Conservation (phyloP, 169 alveolate species). For the Cryptosporidium viatorum region DNA sequence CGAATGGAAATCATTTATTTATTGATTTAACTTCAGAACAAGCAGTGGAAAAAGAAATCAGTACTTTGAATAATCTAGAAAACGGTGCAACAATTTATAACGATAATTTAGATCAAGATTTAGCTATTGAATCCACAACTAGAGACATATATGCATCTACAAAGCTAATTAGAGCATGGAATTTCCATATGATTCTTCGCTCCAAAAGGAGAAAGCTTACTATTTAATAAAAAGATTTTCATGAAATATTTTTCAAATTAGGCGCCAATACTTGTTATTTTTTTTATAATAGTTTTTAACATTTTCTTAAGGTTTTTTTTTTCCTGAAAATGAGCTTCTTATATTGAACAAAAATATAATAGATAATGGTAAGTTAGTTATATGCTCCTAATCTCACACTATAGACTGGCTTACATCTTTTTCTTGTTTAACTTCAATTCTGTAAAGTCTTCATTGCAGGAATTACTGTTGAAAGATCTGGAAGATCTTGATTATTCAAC, state of each 20-base stretch:
- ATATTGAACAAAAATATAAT: not conserved
- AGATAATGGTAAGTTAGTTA: slow-evolving; percentile 27
- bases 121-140: not conserved
- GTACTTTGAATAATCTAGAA: not conserved
- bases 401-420: not conserved
- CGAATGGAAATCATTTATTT: too few relatives aligned
- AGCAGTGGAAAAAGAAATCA: not conserved
- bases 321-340: not conserved
- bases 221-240: not conserved
- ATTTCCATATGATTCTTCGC: slow-evolving; percentile 3
- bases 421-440: not conserved
- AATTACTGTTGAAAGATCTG: slow-evolving; percentile 40
- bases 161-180: slow-evolving; percentile 17
- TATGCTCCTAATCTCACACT: not conserved
- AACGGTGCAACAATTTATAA: not conserved
- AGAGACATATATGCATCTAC: not conserved
- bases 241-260: not conserved
- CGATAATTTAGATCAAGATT: too few relatives aligned
- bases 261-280: not conserved
- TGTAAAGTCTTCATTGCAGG: slow-evolving; percentile 30
- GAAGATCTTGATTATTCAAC: slow-evolving; percentile 13
- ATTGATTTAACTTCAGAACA: not conserved
- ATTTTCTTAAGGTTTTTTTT: not conserved
- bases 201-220: slow-evolving; percentile 6
- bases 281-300: not conserved